Base-by-base conservation (phyloP, 371 early-diverging fungal species). In the Apophysomyces sp. region DNA sequence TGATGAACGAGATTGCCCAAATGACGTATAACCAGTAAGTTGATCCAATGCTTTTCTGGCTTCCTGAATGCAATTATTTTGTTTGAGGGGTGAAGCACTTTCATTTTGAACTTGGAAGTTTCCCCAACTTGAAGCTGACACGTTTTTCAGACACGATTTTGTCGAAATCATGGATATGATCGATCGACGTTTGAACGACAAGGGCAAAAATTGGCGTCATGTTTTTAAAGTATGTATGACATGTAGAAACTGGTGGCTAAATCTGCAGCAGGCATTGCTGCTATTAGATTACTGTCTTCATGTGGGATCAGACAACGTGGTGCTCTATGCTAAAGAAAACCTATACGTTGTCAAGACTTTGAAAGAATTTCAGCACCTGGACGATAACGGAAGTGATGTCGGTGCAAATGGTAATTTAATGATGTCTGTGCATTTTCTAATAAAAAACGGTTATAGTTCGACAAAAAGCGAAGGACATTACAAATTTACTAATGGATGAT, bases 151-250 rank as follows among this genome's bases (percentile, higher is more conserved):
- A 56, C 89, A 91, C 58, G 89, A 92, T 49, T 96, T 96, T 84
- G 66, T 92, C 62, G 97, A 94, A 66, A 90, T 98, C 52, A 97
- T 98, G 97, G 95, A 95, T 68, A 95, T 98, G 78, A 71, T 98
- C 34, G 98, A 98, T 74, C 97, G 95, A 83, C 85, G 98, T 15
- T 73, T 98, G 68, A 97, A 98, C 69, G 98, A 98, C 76, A 89
- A 91, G 63, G 99, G 99, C 15, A 96, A 94, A 79, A 91, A 96
- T 81, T 98, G 99, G 99, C 83, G 98, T 51, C 99, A 98, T 74
- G 98, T 98, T 16, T 97, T 91, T 77, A 98, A 98, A 86, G 95
- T 89, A 78, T 66, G 65, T 52, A 44, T 37, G 34, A 56, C 55
- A 24, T 31, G 53, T 24, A 41, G 11, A 27, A 54, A 12, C 29